Percentiles rank a stretch among this genome's conserved stretches.
phyloP scores from a whole-genome alignment of 768 basidiomycete species.

The Lactifluus subvellereus region DNA sequence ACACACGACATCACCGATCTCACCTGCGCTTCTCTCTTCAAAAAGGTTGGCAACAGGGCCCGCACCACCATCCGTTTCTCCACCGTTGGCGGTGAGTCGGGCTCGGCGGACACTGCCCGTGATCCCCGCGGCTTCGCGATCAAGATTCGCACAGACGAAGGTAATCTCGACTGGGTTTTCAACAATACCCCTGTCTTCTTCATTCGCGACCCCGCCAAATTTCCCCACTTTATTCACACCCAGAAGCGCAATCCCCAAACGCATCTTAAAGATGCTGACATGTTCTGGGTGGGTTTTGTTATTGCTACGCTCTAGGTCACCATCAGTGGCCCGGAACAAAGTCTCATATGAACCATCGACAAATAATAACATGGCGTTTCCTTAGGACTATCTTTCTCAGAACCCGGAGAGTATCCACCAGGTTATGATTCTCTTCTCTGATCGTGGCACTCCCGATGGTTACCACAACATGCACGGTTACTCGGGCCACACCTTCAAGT shows the following conservation, averaged over 20 bases:
- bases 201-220: constrained; percentile 81
- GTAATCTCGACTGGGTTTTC: constrained; percentile 90
- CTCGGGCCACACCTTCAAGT: constrained; percentile 88
- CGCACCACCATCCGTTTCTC: constrained; percentile 83
- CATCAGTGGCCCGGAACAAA: not conserved
- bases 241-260: constrained; percentile 91
- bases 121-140: constrained; percentile 92
- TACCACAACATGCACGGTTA: constrained; percentile 87
- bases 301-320: too few species aligned
- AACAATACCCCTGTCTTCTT: constrained; percentile 93
- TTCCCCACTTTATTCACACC: constrained; percentile 93
- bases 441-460: constrained; percentile 91
- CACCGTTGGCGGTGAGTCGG: constrained; percentile 85
- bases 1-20: constrained; percentile 83
- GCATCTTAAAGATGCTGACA: constrained; percentile 81
- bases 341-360: not conserved
- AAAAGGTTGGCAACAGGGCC: constrained; percentile 59
- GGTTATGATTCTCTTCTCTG: constrained; percentile 87
- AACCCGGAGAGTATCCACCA: constrained; percentile 89
- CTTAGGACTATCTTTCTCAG: constrained; percentile 79
- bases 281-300: constrained; percentile 60
- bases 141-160: constrained; percentile 85
- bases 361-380: constrained; percentile 20
- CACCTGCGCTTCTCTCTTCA: constrained; percentile 65
- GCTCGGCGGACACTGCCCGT: constrained; percentile 87